A percentile compares a stretch with the other conserved stretches of the same genome.
Conservation (phyloP, 805 yeast species). For the Kodamaea sagamina region DNA sequence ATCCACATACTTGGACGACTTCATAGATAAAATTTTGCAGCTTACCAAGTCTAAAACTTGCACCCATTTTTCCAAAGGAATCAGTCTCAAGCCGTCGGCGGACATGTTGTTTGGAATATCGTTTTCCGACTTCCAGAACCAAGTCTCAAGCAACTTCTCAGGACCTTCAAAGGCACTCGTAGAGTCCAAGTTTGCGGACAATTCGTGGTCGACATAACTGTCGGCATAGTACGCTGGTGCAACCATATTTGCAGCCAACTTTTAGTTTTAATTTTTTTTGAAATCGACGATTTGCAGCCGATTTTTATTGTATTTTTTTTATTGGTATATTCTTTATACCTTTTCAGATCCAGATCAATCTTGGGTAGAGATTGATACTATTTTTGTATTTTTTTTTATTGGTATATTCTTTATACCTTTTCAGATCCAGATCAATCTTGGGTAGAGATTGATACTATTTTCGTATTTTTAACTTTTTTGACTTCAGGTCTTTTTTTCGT, state of each 20-base stretch:
- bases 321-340: conserved; percentile 3
- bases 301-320: conserved; percentile 16
- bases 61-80: conserved; percentile 71
- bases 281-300: conserved; percentile 11
- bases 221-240: conserved; percentile 46
- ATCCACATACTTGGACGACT: conserved; percentile 64
- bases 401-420: conserved; percentile 3
- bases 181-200: conserved; percentile 82
- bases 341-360: neutral
- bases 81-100: conserved; percentile 46
- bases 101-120: conserved; percentile 39
- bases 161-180: conserved; percentile 97
- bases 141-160: conserved; percentile 85
- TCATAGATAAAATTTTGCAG: conserved; percentile 85
- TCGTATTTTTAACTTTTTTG: too few relatives aligned
- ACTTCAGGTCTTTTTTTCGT: too few relatives aligned
- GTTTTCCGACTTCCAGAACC: conserved; percentile 65
- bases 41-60: conserved; percentile 74
- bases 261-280: conserved; percentile 2
- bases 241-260: conserved; percentile 33
- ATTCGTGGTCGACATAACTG: conserved; percentile 71
- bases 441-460: neutral
- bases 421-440: neutral
- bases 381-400: too few relatives aligned
- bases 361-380: neutral